Evolutionary conservation across 495 filamentous ascomycete genomes (phyloP), one percentile per base, ranked within the genome.

Genomic region (Cenococcum geophilum): DNA sequence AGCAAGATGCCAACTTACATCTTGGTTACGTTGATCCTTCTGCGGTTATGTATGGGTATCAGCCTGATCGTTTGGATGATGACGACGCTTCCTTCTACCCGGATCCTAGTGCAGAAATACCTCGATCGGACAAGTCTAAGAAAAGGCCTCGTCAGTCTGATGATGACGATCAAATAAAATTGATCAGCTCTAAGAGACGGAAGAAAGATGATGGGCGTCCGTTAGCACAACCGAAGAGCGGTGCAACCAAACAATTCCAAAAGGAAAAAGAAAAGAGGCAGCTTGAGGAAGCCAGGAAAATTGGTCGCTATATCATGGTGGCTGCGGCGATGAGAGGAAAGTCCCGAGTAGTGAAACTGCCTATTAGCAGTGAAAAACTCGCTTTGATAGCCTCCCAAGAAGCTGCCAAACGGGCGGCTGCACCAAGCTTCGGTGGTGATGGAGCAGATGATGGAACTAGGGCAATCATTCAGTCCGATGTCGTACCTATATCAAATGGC

Each of bases 271-370:
- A 74, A 57, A 63, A 65, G 11, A 70, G 69, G 35, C 58, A 70
- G 16, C 65, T 76, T 14, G 73, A 75, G 16, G 70, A 72, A 35
- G 74, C 74, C n/a, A 71, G 69, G 62, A 65, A 62, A 32, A 64
- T 72, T 35, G 73, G 70, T 36, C 68, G 71, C 0, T 74, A 66
- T 54, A 71, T 72, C 49, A 68, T 71, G 57, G 65, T 74, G 22
- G 64, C 64, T 34, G 74, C 74, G 34, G 57, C 64, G 23, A 68
- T 73, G 58, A 66, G 67, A 53, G 62, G 61, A 23, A 75, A 73
- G 58, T 60, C 60, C 3, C 70, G 66, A 52, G 59, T 76, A n/a
- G 72, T 74, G 3, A 70, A 58, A 36, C 57, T 76, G 1, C 57
- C 35, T 5, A 37, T 73, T 11, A 55, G 48, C 32, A 58, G 40